Evolutionary conservation across 805 yeast genomes (phyloP), one percentile per base, ranked within the genome.

Genomic region (Zygosaccharomyces siamensis): DNA sequence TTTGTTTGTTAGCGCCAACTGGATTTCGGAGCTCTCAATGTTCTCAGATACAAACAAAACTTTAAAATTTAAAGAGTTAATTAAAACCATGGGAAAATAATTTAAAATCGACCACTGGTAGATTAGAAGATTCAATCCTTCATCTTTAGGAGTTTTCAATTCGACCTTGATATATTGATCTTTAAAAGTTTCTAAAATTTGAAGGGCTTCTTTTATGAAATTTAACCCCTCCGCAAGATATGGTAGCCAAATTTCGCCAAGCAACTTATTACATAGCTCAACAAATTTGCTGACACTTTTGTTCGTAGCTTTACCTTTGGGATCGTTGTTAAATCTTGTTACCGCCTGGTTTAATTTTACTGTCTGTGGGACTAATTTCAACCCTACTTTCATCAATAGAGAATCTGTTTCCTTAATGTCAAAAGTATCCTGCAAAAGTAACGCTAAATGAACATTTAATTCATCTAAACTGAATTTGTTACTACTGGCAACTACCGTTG

Each of bases 61-160:
- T 39, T 46, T 39, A 37, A 47, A 50, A 16, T 32, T 43, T 2
- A 55, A 43, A 4, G 56, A 50, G 12, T 49, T 39, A 12, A 55
- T 32, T 14, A 55, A 20, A 8, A 55, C 48, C 38, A 35, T 32
- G 7, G 58, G 55, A 27, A 55, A 53, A 45, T 55, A 55, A 27
- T 51, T 53, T 18, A 47, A 23, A 20, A 41, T 42, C 10, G 52
- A 46, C 55, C 55, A 51, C 20, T 44, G 42, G 5, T 43, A 48
- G n/a, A 43, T 28, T 6, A 48, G 33, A 2, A 28, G 27, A n/a
- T 35, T 35, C 3, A 46, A 26, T 6, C 38, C 46, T 14, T 35
- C n/a, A 6, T 37, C 43, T 3, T 26, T 12, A 1, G 18, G 12
- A 3, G 24, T 21, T 33, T 45, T 51, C 26, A 37, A 6, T 32